Evolutionary conservation across 169 alveolate genomes (phyloP).

Genomic region (Plasmodium yoelii): DNA sequence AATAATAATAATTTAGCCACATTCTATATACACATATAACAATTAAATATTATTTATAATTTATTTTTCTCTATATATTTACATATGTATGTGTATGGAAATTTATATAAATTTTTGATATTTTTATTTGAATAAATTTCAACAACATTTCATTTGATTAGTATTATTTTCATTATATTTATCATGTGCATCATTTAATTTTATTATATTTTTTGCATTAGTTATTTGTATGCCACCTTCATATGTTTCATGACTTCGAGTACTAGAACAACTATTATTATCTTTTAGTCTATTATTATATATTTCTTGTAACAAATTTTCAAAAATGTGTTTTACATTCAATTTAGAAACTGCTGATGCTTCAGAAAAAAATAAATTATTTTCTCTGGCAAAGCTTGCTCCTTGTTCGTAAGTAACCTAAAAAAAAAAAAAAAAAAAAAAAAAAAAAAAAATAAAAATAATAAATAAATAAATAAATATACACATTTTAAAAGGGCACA

Average conservation of each 20-base stretch:
- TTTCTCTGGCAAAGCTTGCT: slow-evolving; percentile 91
- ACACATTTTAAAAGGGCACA: too few relatives aligned
- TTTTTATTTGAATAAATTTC: background rate
- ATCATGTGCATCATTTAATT: slow-evolving; percentile 36
- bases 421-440: background rate
- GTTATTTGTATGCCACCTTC: slow-evolving; percentile 64
- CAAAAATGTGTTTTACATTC: slow-evolving; percentile 97
- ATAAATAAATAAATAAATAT: background rate
- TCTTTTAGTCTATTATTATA: slow-evolving; percentile 76
- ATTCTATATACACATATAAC: too few relatives aligned
- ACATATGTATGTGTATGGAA: background rate
- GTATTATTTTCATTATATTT: slow-evolving; percentile 18
- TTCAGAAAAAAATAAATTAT: slow-evolving; percentile 94
- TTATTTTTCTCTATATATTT: background rate
- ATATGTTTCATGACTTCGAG: slow-evolving; percentile 46
- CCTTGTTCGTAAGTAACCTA: slow-evolving; percentile 86
- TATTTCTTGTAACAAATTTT: slow-evolving; percentile 93
- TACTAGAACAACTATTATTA: slow-evolving; percentile 36
- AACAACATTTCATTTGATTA: slow-evolving; percentile 24
- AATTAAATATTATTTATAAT: too few relatives aligned
- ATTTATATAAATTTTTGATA: background rate
- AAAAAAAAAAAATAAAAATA: background rate
- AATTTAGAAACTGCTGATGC: slow-evolving; percentile 96
- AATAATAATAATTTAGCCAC: too few relatives aligned
- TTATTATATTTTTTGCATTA: slow-evolving; percentile 37